phyloP scores from a whole-genome alignment of 371 early-diverging fungal genomes.

The Rhizopus sp. region DNA sequence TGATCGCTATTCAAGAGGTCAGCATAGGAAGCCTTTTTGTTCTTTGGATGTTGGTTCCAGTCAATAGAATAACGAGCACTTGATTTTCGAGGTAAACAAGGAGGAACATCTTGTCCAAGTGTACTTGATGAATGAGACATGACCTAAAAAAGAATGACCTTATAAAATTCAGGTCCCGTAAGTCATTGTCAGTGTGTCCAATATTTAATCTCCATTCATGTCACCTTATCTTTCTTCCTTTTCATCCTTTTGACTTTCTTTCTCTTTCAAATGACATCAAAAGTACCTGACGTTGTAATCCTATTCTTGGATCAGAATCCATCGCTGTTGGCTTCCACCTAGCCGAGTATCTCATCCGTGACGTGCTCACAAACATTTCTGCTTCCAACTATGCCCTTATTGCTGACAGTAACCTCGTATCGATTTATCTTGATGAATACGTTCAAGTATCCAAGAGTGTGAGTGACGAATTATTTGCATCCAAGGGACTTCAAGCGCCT shows the following conservation, averaged over 20 bases:
- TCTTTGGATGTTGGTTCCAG: slow-evolving; percentile 8
- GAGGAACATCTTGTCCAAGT: no score
- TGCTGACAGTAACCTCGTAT: slow-evolving; percentile 86
- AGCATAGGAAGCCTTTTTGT: slow-evolving; percentile 9
- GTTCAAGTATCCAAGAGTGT: slow-evolving; percentile 47
- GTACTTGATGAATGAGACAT: no score
- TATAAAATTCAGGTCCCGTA: not conserved
- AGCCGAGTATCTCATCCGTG: slow-evolving; percentile 71
- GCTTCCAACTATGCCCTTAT: slow-evolving; percentile 87
- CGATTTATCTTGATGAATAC: slow-evolving; percentile 70
- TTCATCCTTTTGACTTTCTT: not conserved
- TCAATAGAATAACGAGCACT: slow-evolving; percentile 7
- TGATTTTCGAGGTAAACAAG: no score
- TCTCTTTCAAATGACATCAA: not conserved
- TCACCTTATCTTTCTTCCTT: not conserved
- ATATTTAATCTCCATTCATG: not conserved
- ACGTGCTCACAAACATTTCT: slow-evolving; percentile 74
- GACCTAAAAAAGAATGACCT: no score
- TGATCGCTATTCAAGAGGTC: slow-evolving; percentile 13
- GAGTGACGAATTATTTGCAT: slow-evolving; percentile 23
- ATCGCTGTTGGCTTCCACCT: slow-evolving; percentile 88
- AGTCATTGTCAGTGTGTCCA: slow-evolving; percentile 3
- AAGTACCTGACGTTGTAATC: slow-evolving; percentile 61
- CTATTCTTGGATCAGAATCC: slow-evolving; percentile 86
- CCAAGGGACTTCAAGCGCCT: slow-evolving; percentile 37